Evolutionary conservation across 345 rosid genomes (phyloP), one percentile per base, ranked within the genome.

Genomic region (Rubroshorea leprosula): DNA sequence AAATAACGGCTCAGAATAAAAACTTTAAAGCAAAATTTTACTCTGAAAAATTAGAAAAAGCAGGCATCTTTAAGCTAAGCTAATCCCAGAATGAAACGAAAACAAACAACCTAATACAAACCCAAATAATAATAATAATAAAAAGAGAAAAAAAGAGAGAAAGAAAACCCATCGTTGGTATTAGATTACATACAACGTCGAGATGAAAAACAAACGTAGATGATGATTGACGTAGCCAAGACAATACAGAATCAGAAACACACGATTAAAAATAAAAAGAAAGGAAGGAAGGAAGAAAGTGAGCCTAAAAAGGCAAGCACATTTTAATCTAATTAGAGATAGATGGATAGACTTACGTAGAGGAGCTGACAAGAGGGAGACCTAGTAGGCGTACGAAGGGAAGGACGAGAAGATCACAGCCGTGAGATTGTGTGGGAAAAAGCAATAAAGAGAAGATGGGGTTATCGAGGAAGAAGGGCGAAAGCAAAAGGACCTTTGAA

Each of bases 331-430:
- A 9, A 12, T 17, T 26, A 7, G 20, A 53, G 41, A 5, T 27
- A 20, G 53, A 17, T 59, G 25, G 51, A 23, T 57, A 55, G 44
- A 63, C 68, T 67, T 64, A 74, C 71, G 77, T 72, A 51, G 57
- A 44, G 24, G 18, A 68, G 67, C 58, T 61, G 72, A 58, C 60
- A 62, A 19, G 44, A 26, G 47, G 51, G 57, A 63, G 65, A 62
- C 70, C 73, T 38, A 48, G 67, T 66, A n/a, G n/a, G n/a, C 74
- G 80, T 67, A 73, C 62, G 82, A 76, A 68, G 44, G n/a, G 41
- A 60, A 41, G 46, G 54, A 52, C 53, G 63, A 71, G 63, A 67
- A 72, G 80, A 75, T 73, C 72, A 60, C 52, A 60, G 64, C 72
- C 74, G 83, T 65, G 70, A 50, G 71, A 67, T 77, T 64, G 15